Evolutionary conservation across 2,329 filamentous ascomycete genomes (phyloP).

Genomic region (Cladosporium sp.): DNA sequence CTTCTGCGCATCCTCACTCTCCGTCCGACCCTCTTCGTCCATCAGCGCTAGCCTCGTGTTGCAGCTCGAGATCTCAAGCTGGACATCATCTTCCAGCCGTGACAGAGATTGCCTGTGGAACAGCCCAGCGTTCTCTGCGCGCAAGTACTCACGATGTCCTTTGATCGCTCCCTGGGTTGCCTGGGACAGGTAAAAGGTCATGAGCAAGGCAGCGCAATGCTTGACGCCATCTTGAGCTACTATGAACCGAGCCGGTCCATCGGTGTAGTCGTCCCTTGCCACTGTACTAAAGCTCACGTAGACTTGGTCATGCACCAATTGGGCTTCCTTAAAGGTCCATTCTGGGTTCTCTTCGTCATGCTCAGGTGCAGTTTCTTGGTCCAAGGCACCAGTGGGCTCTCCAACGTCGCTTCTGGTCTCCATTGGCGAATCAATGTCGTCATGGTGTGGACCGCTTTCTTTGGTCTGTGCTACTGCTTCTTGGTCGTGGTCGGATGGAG

Average conservation of each 20-base stretch:
- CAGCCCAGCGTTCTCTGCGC: background rate
- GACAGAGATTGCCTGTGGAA: background rate
- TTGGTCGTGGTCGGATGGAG: too few relatives aligned
- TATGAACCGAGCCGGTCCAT: constrained; percentile 22
- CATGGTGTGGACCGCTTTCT: too few relatives aligned
- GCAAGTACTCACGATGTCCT: constrained; percentile 15
- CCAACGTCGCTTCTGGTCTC: too few relatives aligned
- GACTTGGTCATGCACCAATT: background rate
- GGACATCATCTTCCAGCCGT: constrained; percentile 11
- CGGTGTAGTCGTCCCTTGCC: constrained; percentile 20
- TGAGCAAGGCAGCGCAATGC: constrained; percentile 19
- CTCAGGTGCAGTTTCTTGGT: too few relatives aligned
- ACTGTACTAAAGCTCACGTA: constrained; percentile 18
- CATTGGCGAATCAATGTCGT: too few relatives aligned
- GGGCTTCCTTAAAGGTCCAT: constrained; percentile 14
- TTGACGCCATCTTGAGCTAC: constrained; percentile 21
- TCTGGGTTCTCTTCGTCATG: too few relatives aligned
- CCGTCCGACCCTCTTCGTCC: background rate
- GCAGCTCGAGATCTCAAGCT: constrained; percentile 12
- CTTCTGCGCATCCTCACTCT: background rate
- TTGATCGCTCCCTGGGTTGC: constrained; percentile 18
- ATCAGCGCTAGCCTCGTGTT: background rate
- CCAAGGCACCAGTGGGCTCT: too few relatives aligned
- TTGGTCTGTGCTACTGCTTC: too few relatives aligned
- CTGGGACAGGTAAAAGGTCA: constrained; percentile 19